Evolutionary conservation across 768 basidiomycete species (phyloP).

Genomic region (Boletus fagicola): DNA sequence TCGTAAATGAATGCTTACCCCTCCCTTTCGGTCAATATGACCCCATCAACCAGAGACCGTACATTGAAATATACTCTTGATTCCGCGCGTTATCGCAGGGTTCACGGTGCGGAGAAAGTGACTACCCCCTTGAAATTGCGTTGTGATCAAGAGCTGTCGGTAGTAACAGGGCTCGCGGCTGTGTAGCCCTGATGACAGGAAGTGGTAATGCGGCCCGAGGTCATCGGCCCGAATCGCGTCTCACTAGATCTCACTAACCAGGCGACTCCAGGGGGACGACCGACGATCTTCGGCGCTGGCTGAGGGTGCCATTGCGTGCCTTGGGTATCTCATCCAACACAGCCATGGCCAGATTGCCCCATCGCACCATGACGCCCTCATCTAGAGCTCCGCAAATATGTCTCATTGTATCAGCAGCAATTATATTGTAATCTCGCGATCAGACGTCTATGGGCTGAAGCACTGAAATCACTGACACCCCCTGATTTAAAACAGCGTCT

Average conservation of each 20-base stretch:
- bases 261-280: neutral
- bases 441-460: neutral
- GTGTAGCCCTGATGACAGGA: neutral
- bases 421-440: neutral
- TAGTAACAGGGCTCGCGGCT: neutral
- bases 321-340: neutral
- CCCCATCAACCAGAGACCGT: neutral
- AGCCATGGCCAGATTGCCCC: too few relatives aligned
- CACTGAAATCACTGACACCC: neutral
- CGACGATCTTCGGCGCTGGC: neutral
- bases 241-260: too few relatives aligned
- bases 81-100: neutral
- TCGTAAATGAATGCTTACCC: constrained; percentile 1
- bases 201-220: neutral
- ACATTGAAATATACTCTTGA: neutral
- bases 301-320: neutral
- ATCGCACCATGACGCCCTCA: neutral
- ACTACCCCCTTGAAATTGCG: neutral
- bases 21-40: constrained; percentile 13
- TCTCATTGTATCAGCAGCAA: neutral
- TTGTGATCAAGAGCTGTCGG: neutral
- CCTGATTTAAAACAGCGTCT: neutral
- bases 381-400: neutral
- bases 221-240: neutral
- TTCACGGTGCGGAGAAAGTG: neutral